These are phyloP conservation scores for Suillus occidentalis DNA, from an alignment of 768 basidiomycete species.

Conservation along the genomic window DNA sequence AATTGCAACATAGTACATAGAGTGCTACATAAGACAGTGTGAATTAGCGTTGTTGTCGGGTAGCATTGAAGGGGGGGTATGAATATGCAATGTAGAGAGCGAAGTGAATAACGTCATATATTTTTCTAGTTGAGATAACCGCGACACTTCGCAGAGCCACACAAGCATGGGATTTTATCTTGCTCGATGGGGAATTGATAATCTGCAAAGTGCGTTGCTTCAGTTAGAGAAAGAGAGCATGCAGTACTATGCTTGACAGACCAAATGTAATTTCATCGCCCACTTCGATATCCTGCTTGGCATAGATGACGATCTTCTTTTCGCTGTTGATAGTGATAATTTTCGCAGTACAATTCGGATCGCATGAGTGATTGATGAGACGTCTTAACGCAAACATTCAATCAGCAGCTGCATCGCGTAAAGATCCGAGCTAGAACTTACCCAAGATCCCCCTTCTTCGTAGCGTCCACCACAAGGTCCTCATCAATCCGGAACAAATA, in stretches of 20 bases:
- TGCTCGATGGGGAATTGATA: conserved; percentile 99
- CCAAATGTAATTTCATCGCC: conserved; percentile 99
- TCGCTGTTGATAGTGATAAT: conserved; percentile 89
- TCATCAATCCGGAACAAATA: conserved; percentile 98
- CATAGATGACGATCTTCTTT: conserved; percentile 99
- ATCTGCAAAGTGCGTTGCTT: conserved; percentile 47
- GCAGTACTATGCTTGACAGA: conserved; percentile 38
- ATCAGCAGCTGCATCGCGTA: conserved; percentile 7
- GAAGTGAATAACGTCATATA: conserved; percentile 6
- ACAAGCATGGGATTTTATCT: conserved; percentile 93
- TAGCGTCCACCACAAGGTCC: conserved; percentile 97
- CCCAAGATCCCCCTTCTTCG: conserved; percentile 99
- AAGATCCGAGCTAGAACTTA: conserved; percentile 41
- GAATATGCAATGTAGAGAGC: conserved; percentile 13
- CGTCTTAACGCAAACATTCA: conserved; percentile 53
- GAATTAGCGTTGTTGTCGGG: conserved; percentile 15
- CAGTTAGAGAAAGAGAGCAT: background rate
- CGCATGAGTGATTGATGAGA: conserved; percentile 97
- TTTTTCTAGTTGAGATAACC: conserved; percentile 88
- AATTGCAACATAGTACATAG: background rate
- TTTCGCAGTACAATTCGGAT: conserved; percentile 90
- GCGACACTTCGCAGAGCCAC: conserved; percentile 87
- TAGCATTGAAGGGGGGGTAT: conserved; percentile 11
- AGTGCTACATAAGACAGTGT: conserved; percentile 32
- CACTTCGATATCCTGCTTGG: conserved; percentile 92